These are phyloP conservation scores for Solanum piurae DNA, from an alignment of 257 asterid species.

Conservation along the genomic window DNA sequence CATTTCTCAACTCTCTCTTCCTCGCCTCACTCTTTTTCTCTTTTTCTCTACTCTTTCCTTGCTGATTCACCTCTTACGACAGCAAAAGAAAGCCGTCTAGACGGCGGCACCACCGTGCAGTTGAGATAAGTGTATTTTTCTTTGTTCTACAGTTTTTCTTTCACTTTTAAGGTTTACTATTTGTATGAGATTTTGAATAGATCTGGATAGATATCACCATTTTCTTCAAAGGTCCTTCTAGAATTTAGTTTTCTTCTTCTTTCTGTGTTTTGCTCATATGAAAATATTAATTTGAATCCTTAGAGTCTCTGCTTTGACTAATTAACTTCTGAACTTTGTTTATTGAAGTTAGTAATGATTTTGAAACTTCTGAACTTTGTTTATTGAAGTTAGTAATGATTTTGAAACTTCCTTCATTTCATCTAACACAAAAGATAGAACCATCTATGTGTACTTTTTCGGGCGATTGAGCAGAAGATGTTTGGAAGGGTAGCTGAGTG, in stretches of 20 bases:
- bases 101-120: background rate
- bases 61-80: background rate
- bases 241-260: background rate
- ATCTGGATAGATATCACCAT: background rate
- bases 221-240: background rate
- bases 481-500: background rate
- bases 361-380: background rate
- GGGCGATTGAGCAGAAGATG: background rate
- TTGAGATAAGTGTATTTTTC: background rate
- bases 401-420: background rate
- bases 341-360: background rate
- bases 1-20: background rate
- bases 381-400: background rate
- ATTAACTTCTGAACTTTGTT: background rate
- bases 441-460: background rate
- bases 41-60: background rate
- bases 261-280: background rate
- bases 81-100: background rate
- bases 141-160: background rate
- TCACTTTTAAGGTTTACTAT: background rate
- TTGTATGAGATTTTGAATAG: background rate
- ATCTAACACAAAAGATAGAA: background rate
- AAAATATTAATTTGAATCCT: background rate
- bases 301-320: background rate
- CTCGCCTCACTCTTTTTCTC: too few relatives aligned